Evolutionary conservation across 140 eudicot genomes (phyloP), one percentile per base, ranked within the genome.

Genomic region (Anethum foeniculum): DNA sequence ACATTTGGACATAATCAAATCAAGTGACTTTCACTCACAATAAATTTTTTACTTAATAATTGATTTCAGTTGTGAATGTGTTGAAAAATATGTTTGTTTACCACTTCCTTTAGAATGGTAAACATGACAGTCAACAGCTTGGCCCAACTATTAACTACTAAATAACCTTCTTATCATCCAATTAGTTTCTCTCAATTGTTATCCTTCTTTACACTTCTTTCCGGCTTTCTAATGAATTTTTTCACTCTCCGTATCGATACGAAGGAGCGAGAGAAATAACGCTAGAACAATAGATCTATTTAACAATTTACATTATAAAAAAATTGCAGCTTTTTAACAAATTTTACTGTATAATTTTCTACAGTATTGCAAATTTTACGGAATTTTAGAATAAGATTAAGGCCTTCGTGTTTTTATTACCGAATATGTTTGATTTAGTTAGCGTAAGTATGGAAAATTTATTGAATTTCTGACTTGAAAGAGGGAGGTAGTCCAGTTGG

Each of bases 1-100:
- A 25, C 18, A 62, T 25, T 62, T 62, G 28, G 69, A 62, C 69
- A 62, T 62, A 62, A 62, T 62, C 69, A 62, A 62, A 62, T 62
- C 32, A 11, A 62, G 69, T 62, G 69, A 62, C 16, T 60, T 60
- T 25, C 36, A 25, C 36, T 62, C 32, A 60, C 68, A n/a, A 5
- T 8, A 52, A 9, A 21, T 58, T 23, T 16, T 52, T 52, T 52
- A 18, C 25, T 52, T 21, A 21, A 56, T 12, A 56, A 56, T 23
- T 21, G 21, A 6, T 56, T 23, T 56, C 7, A 34, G 15, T 34
- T 16, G 41, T 18, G 38, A 46, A 47, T 34, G 7, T 36, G 38
- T 69, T 67, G 43, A 13, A 6, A 67, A 3, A 34, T 11, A 15
- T 14, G 39, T 27, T 30, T 1, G 2, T 32, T 10, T 69, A 34